Evolutionary conservation across 2,329 filamentous ascomycete species (phyloP), one percentile per base, ranked within the genome.

Genomic region (Monosporascus sp.): DNA sequence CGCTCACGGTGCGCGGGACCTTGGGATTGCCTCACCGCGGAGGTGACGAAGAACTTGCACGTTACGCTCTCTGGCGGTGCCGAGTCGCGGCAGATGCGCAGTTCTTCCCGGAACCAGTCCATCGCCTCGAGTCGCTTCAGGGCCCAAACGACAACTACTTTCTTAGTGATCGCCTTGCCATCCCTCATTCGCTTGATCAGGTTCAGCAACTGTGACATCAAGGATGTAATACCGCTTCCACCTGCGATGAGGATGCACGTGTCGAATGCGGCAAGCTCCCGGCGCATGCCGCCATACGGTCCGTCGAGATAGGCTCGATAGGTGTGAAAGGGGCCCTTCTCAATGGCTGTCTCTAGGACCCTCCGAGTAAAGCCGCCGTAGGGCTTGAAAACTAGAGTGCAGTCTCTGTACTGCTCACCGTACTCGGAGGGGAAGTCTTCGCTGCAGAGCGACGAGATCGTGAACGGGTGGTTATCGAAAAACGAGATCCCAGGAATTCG

Each of bases 131-230:
- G 84, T 52, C 89, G 84, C 71, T 94, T 96, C 60, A 97, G 76
- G 5, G 92, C 85, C 93, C 93, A 97, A n/a, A 97, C 83, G 1
- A 97, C 89, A 17, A 94, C 87, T 5, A 97, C 87, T 58, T 87
- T 89, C 68, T 88, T 90, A 2, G 92, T 97, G 45, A 96, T 90
- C 36, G 93, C 92, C 70, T 96, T 96, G 48, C 90, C 89, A 65
- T 96, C 92, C 54, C 91, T 85, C 87, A 97, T 96, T 54, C 91
- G 85, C 73, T 96, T 97, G 73, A 97, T 95, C n/a, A 97, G 76
- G 60, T 96, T 90, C 22, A 97, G 78, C 2, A 97, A 77, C 67
- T 97, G 91, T 8, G 90, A 95, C 67, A 96, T 89, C 54, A 97
- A 82, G 8, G 93, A 91, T 0, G 94, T 97, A 66, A 97, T 94